phyloP scores from a whole-genome alignment of 2,329 filamentous ascomycete species.

The Xylariaceae sp. region DNA sequence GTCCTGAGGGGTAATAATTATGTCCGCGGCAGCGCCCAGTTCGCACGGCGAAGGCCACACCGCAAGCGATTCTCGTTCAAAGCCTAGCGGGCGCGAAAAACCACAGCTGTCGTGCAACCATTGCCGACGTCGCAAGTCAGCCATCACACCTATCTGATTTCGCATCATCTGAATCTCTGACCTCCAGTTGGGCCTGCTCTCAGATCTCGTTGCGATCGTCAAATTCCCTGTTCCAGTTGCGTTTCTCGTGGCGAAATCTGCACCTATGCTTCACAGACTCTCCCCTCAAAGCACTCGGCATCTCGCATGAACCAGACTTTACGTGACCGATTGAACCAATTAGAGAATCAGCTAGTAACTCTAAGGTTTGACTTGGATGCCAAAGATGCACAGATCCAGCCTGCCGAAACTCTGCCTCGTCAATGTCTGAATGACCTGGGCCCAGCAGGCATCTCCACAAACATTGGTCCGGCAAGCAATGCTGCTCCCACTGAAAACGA shows the following conservation, averaged over 20 bases:
- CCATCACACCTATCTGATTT: background rate
- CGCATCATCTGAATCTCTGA: background rate
- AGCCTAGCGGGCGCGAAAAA: background rate
- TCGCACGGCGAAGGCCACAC: too few relatives aligned
- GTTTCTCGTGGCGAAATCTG: background rate
- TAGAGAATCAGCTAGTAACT: conserved; percentile 2
- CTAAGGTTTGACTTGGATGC: background rate
- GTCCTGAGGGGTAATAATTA: too few relatives aligned
- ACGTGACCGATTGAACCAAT: background rate
- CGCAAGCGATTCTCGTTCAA: too few relatives aligned
- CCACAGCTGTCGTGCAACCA: background rate
- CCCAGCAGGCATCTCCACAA: background rate
- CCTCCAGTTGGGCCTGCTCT: background rate
- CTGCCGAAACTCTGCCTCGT: too few relatives aligned
- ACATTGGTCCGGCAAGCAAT: background rate
- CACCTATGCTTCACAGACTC: background rate
- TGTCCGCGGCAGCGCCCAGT: too few relatives aligned
- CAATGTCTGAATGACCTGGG: background rate
- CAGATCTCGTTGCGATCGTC: conserved; percentile 5
- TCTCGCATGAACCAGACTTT: background rate
- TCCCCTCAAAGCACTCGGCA: background rate
- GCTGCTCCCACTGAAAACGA: background rate
- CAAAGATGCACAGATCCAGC: background rate
- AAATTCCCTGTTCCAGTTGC: conserved; percentile 1
- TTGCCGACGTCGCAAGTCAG: conserved; percentile 6